Evolutionary conservation across 495 filamentous ascomycete genomes (phyloP).

Genomic region (Neurospora sp.): DNA sequence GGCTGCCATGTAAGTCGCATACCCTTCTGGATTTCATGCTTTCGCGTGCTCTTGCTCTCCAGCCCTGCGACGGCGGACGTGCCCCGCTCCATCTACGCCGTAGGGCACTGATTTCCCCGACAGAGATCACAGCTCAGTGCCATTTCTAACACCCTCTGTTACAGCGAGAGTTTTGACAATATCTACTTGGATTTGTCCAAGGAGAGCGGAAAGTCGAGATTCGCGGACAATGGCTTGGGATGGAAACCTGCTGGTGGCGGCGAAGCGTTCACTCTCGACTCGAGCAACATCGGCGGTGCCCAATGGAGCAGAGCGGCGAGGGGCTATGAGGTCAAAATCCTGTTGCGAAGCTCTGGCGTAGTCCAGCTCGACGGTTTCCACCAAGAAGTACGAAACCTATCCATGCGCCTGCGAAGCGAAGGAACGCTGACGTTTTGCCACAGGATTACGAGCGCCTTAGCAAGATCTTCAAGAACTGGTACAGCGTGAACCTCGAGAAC

Average conservation of each 20-base stretch:
- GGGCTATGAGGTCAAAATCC: constrained; percentile 86
- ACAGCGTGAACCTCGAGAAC: constrained; percentile 81
- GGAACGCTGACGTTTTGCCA: constrained; percentile 3
- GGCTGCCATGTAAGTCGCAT: not conserved
- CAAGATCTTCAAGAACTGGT: constrained; percentile 94
- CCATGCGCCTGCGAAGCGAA: not conserved
- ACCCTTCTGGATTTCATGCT: not conserved
- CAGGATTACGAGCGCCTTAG: constrained; percentile 82
- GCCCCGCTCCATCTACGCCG: not conserved
- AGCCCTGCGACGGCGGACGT: not conserved
- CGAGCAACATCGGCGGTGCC: constrained; percentile 65
- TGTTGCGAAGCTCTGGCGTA: constrained; percentile 70
- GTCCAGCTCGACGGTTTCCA: constrained; percentile 93
- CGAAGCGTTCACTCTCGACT: constrained; percentile 85
- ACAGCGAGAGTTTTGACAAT: constrained; percentile 82
- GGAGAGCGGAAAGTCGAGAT: constrained; percentile 79
- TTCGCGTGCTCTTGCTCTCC: not conserved
- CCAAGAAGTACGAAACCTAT: constrained; percentile 53
- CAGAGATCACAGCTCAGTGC: not conserved
- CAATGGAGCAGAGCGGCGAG: constrained; percentile 94
- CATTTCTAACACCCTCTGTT: not conserved
- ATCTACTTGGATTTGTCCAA: constrained; percentile 93
- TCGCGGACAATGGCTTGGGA: constrained; percentile 84
- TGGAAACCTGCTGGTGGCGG: constrained; percentile 85
- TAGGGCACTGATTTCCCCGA: not conserved